Evolutionary conservation across 2,329 filamentous ascomycete species (phyloP), one percentile per base, ranked within the genome.

Genomic region (Hypoxylon sp.): DNA sequence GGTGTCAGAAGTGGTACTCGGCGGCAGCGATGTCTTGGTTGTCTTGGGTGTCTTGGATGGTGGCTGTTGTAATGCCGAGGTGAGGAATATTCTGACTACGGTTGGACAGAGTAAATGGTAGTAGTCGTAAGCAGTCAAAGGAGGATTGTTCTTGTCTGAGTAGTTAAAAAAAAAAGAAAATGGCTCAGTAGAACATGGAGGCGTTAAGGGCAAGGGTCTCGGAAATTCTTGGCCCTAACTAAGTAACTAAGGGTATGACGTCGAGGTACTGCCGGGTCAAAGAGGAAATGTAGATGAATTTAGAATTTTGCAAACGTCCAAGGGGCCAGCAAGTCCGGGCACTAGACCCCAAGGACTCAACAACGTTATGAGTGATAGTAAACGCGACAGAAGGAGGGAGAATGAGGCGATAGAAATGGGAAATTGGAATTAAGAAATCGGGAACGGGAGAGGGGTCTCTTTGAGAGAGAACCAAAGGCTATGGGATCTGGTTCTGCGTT

Each of bases 151-250:
- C 32, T 38, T 44, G 32, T 42, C 52, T 40, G 36, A 53, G 58
- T 38, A 58, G 42, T 28, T 49, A 42, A 61, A 44, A 54, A 56
- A 42, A 61, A 44, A 54, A 45, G 45, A 53, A 68, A 56, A 46
- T 59, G 59, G 65, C 59, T 67, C 61, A 68, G 65, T 57, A 65
- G 62, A 63, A 63, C 30, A 64, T 42, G 57, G 70, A 68, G 70
- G 71, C 71, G 68, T n/a, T n/a, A n/a, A n/a, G n/a, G n/a, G n/a
- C 61, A 70, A 54, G 64, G 64, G 69, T 71, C 70, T 70, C 71
- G 67, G 70, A 58, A 61, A 64, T 49, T 61, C 71, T 74, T 71
- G 70, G 73, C 70, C 65, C 42, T 65, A 48, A 64, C 61, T 62
- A 65, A 68, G 24, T 26, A 12, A n/a, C 8, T 32, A 32, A 32